Base-by-base conservation (phyloP, 208 protist genomes). In the Trypanosoma lewisi region DNA sequence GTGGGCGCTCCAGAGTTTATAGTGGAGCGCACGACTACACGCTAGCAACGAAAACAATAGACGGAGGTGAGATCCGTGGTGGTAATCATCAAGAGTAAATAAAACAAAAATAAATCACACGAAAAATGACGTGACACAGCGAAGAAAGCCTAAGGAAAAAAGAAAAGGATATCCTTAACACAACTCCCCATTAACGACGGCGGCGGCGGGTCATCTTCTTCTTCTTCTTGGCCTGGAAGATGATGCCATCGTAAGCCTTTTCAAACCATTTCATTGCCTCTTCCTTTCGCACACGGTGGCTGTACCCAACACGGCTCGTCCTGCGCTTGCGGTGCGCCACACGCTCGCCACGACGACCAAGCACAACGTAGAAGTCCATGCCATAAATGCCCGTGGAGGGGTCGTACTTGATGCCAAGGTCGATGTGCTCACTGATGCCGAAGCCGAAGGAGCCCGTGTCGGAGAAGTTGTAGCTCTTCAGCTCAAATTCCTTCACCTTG, bases 401-500 rank as follows among this genome's bases (percentile, higher is more conserved):
- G 80, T 99, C 99, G 92, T 99, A 99, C 92, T 99, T 99, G 85
- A 99, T 96, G 68, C 99, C 99, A 48, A 99, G 96, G 94, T 99
- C 99, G 71, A 99, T 99, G 96, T 99, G 99, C 91, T 99, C 99
- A 67, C 96, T 83, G 80, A 99, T 99, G 89, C 99, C 99, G 78
- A 99, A 99, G 70, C 98, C 98, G 73, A 99, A 99, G 97, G 96
- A 98, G 73, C 99, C 99, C 42, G 79, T 98, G 58, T 87, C 66
- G 61, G 90, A 94, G 89, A 99, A 99, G 86, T 98, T 98, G 68
- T 85, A 89, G 55, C 77, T 78, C 80, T 91, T 85, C 58, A 99
- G 90, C 86, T 99, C 98, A 75, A 98, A 99, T 78, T 99, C 98
- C 90, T 99, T 99, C 53, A 99, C 98, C 83, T 97, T 95, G 42